Base-by-base conservation (phyloP, 495 filamentous ascomycete genomes). In the Pseudoneurospora amorphoporcata region DNA sequence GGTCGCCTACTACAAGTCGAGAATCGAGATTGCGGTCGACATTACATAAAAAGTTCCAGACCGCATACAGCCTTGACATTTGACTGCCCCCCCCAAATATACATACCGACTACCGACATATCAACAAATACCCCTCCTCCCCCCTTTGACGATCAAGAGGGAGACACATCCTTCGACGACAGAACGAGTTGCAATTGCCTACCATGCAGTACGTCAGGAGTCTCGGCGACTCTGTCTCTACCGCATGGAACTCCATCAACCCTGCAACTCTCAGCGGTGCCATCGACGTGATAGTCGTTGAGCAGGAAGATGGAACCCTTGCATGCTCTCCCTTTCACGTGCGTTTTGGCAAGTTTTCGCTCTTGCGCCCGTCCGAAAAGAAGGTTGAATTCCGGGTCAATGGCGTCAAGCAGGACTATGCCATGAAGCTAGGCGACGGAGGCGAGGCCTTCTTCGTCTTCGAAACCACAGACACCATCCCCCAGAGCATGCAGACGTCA, bases 181-280 rank as follows among this genome's bases (percentile, higher is more conserved):
- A 23, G 17, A 43, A 19, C 29, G 53, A 61, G 23, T 40, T 12
- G 17, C 17, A 14, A 72, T n/a, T 58, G 61, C 53, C 58, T 23
- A 81, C 80, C 69, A 99, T 99, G 95, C 94, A 99, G 86, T 98
- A 98, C 92, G 95, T 98, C 76, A 88, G 95, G 70, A 97, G 93
- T 82, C 89, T 98, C 76, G 94, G 93, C 80, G 94, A 95, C 77
- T 96, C 95, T 42, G 94, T 98, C 76, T 97, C 94, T 43, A 97
- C 96, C 84, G 95, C 95, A 79, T 99, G 95, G 95, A 98, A 98
- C 81, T 97, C 94, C 7, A 98, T 99, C 85, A 99, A 99, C 81
- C 95, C 96, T 42, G 94, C 95, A 38, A 99, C 95, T 29, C 86
- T 98, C 70, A 97, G 93, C 83, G 96, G 95, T 74, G 95, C 95